phyloP scores from a whole-genome alignment of 805 yeast species.

The Candida methanosorbosa region DNA sequence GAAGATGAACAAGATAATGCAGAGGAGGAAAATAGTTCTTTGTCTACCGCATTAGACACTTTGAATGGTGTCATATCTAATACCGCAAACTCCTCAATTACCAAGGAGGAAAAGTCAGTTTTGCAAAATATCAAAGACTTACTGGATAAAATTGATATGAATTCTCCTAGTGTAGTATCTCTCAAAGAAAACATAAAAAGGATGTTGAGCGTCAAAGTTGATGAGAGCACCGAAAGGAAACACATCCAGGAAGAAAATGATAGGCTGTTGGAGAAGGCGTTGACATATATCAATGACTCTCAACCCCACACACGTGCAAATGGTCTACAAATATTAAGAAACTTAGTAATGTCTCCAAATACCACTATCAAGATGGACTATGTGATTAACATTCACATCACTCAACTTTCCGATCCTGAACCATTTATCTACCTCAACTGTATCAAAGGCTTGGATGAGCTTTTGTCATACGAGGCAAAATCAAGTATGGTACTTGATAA shows the following conservation, averaged over 20 bases:
- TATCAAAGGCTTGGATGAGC: slow-evolving; percentile 64
- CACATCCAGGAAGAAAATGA: slow-evolving; percentile 25
- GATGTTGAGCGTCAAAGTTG: not conserved
- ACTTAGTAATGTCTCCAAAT: slow-evolving; percentile 42
- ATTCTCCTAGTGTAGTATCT: too few species aligned
- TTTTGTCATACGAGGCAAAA: slow-evolving; percentile 37
- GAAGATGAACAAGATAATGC: slow-evolving; percentile 25
- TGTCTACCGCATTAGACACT: slow-evolving; percentile 27
- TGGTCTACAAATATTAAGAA: slow-evolving; percentile 61
- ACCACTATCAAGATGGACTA: slow-evolving; percentile 40
- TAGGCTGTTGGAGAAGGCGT: slow-evolving; percentile 45
- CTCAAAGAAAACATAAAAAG: not conserved
- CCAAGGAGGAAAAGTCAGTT: not conserved
- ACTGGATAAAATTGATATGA: not conserved
- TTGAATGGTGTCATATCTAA: slow-evolving; percentile 29
- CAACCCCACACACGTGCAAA: slow-evolving; percentile 80
- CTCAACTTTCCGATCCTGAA: slow-evolving; percentile 66
- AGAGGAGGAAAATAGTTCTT: slow-evolving; percentile 21
- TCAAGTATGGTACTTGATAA: slow-evolving; percentile 23
- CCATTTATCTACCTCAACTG: slow-evolving; percentile 83
- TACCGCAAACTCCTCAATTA: not conserved
- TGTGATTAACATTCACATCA: slow-evolving; percentile 52
- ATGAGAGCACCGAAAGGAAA: slow-evolving; percentile 1
- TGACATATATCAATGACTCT: slow-evolving; percentile 64
- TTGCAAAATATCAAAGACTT: not conserved